These are phyloP conservation scores for Spatholobus suberectus DNA, from an alignment of 306 rosid species.

Conservation along the genomic window DNA sequence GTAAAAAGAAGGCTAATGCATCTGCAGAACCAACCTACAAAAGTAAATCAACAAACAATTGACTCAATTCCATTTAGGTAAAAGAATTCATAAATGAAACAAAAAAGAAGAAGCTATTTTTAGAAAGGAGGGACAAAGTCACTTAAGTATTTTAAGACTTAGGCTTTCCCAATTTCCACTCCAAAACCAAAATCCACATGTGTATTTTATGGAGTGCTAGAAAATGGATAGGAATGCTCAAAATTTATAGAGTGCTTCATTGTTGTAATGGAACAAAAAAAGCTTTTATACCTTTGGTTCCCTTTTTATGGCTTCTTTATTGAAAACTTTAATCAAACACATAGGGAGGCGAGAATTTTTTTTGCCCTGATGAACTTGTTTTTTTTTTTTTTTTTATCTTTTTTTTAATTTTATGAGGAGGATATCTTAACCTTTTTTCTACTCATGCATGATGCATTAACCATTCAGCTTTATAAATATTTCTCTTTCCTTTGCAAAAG, in stretches of 20 bases:
- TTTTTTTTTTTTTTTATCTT: neutral
- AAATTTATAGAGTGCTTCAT: conserved; percentile 18
- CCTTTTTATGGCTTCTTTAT: conserved; percentile 17
- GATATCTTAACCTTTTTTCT: conserved; percentile 26
- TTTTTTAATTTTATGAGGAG: conserved; percentile 14
- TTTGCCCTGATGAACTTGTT: neutral
- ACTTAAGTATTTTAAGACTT: conserved; percentile 10
- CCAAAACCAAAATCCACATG: neutral
- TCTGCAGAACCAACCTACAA: conserved; percentile 88
- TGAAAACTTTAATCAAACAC: neutral
- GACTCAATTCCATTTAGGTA: conserved; percentile 19
- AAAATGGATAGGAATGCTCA: conserved; percentile 10
- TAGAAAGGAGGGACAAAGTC: neutral
- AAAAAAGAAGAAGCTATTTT: neutral
- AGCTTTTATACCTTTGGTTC: neutral
- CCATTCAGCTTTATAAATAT: conserved; percentile 23
- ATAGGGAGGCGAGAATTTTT: conserved; percentile 15
- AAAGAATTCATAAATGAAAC: conserved; percentile 8
- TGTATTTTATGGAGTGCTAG: neutral
- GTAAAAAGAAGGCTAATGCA: conserved; percentile 93
- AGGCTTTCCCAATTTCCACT: conserved; percentile 1
- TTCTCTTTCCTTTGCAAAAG: neutral
- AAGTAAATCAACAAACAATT: conserved; percentile 26
- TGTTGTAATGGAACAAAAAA: conserved; percentile 21
- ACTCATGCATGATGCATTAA: neutral